Base-by-base conservation (phyloP, 2,329 filamentous ascomycete genomes). In the Cladosporium sp. region DNA sequence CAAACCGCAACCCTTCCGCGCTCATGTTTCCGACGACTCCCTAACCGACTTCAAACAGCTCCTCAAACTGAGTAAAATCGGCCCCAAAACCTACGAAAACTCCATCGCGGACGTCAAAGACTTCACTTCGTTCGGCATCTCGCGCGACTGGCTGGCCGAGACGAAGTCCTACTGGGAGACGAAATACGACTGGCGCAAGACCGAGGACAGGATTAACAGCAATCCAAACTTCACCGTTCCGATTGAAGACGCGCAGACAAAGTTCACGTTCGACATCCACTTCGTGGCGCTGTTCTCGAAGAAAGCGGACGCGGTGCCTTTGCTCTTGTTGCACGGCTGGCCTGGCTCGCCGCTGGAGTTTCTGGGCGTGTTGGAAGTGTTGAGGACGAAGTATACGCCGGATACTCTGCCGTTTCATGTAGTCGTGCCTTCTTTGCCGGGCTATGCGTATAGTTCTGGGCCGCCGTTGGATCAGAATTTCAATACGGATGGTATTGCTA, bases 261-360 rank as follows among this genome's bases (percentile, higher is more conserved):
- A 65, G 20, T 56, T 56, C 7, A 49, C 50, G 18, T 62, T 73
- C 41, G 60, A 67, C 3, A 64, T 82, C 17, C 78, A 82, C 56
- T 82, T 82, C 59, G 63, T 70, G 1, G 79, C 72, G 0, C 66
- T 83, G 0, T 82, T 82, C 53, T 82, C 79, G 0, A 55, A 68
- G 27, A 74, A 71, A 20, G 34, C 62, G 7, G 62, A 67, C 43
- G 68, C 65, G 15, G 63, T 64, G 11, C 67, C 68, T 1, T 54
- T 70, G 3, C 58, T 65, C 4, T 62, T 68, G 48, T 59, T 61
- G 7, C 68, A 70, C 43, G 67, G 67, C 29, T 69, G 67, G 68
- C 68, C 68, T 18, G 67, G 68, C 11, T 64, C 59, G 8, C 68
- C 70, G 47, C 51, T 69, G 6, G 68, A 70, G 51, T 66, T 67